Percentiles rank a stretch among this genome's conserved stretches.
Evolutionary conservation across 768 basidiomycete species (phyloP).

Genomic region (Russula ochroleuca): DNA sequence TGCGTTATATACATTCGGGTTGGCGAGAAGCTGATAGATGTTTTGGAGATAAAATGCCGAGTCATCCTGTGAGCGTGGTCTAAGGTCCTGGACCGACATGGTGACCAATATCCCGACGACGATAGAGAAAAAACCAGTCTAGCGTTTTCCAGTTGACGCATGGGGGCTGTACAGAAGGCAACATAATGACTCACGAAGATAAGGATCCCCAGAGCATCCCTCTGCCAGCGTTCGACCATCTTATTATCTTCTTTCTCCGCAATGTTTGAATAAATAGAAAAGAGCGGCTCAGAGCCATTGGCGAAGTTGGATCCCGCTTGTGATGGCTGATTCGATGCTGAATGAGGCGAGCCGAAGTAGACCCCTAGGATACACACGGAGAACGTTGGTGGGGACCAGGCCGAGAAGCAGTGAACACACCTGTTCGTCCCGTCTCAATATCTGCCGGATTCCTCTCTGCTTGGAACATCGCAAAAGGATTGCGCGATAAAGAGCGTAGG

Average conservation of each 20-base stretch:
- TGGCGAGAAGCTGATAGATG: background rate
- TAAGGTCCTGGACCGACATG: background rate
- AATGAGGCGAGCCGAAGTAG: background rate
- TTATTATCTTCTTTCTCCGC: background rate
- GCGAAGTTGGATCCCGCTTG: background rate
- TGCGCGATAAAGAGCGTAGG: background rate
- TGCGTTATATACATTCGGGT: background rate
- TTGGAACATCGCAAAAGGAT: background rate
- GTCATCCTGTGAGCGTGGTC: background rate
- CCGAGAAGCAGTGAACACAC: background rate
- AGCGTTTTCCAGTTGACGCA: background rate
- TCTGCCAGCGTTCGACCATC: background rate
- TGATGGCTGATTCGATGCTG: background rate
- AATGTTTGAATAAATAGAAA: background rate
- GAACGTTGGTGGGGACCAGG: background rate
- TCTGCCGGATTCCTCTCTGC: background rate
- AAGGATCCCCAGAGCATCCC: background rate
- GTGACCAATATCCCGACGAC: background rate
- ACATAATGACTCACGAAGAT: background rate
- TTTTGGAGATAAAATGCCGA: slow-evolving; percentile 2
- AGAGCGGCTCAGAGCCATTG: background rate
- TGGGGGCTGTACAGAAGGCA: background rate
- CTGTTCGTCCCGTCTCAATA: background rate
- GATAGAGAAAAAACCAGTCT: slow-evolving; percentile 12
- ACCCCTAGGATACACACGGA: background rate